A percentile compares a stretch with the other conserved stretches of the same genome.
phyloP scores from a whole-genome alignment of 176 grass and related monocot genomes.

The Sorghum bicolor region DNA sequence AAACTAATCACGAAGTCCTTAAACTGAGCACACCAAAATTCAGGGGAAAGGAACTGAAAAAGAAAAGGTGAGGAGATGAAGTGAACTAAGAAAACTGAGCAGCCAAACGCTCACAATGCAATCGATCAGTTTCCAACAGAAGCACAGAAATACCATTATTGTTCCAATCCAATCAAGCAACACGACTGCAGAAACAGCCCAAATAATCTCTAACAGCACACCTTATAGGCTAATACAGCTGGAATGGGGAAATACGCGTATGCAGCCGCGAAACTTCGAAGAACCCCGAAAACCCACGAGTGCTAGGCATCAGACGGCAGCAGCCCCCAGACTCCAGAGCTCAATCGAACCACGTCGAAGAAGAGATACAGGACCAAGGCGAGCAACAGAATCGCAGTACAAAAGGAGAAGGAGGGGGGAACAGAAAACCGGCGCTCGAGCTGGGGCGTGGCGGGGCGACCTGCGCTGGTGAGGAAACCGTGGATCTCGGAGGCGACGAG shows the following conservation, averaged over 20 bases:
- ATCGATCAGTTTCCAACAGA: not conserved
- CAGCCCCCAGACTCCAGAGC: not conserved
- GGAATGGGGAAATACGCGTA: not conserved
- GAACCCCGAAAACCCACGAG: not conserved
- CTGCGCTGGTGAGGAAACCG: constrained; percentile 71
- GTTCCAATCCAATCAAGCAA: not conserved
- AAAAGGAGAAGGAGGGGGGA: not conserved
- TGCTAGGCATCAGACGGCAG: not conserved
- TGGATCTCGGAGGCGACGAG: constrained; percentile 81
- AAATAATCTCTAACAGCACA: not conserved
- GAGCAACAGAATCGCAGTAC: constrained; percentile 1
- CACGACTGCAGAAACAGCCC: not conserved
- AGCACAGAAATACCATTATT: not conserved
- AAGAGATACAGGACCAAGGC: not conserved
- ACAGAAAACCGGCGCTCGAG: not conserved
- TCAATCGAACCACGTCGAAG: not conserved
- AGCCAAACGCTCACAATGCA: not conserved
- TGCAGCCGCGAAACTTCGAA: not conserved
- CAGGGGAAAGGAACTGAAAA: not conserved
- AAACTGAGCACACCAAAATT: not conserved
- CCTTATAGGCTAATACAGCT: not conserved
- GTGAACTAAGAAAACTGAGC: not conserved
- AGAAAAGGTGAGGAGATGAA: not conserved
- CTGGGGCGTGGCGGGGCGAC: constrained; percentile 23
- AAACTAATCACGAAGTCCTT: not conserved